Evolutionary conservation across 768 basidiomycete species (phyloP).

Genomic region (Suillus subluteus): DNA sequence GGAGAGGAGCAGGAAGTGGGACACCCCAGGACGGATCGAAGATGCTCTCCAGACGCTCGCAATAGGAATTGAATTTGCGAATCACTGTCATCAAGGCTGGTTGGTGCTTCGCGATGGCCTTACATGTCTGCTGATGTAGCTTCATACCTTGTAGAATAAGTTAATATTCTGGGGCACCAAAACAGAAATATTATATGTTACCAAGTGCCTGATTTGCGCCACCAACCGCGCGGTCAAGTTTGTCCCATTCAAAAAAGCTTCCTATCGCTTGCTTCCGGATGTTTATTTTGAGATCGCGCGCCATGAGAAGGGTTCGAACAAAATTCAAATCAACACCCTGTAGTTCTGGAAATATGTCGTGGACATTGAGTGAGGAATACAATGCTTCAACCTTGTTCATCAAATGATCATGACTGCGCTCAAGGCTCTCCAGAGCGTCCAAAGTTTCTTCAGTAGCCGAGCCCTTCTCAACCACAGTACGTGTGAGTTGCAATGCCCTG

Average conservation of each 20-base stretch:
- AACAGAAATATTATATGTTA: not conserved
- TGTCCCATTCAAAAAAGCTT: slow-evolving; percentile 44
- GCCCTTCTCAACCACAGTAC: too few relatives aligned
- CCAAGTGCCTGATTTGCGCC: slow-evolving; percentile 28
- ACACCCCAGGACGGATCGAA: slow-evolving; percentile 28
- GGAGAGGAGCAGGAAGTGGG: slow-evolving; percentile 32
- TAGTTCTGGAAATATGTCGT: slow-evolving; percentile 37
- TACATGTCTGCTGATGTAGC: slow-evolving; percentile 33
- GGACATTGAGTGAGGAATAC: slow-evolving; percentile 31
- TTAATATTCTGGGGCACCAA: not conserved
- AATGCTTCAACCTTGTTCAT: too few relatives aligned
- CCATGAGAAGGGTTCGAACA: slow-evolving; percentile 36
- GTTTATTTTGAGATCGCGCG: slow-evolving; percentile 44
- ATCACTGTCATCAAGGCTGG: slow-evolving; percentile 28
- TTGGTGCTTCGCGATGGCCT: slow-evolving; percentile 31
- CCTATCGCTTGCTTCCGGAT: slow-evolving; percentile 39
- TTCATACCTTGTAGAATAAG: slow-evolving; percentile 26
- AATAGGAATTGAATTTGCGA: slow-evolving; percentile 34
- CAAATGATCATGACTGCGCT: too few relatives aligned
- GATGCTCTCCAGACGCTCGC: slow-evolving; percentile 24
- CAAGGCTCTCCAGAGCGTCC: too few relatives aligned
- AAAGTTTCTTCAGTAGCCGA: too few relatives aligned
- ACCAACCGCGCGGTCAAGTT: slow-evolving; percentile 37
- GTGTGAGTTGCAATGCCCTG: too few relatives aligned
- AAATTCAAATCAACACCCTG: slow-evolving; percentile 31